Evolutionary conservation across 2,329 filamentous ascomycete genomes (phyloP), one percentile per base, ranked within the genome.

Genomic region (Chaetomium globosum): DNA sequence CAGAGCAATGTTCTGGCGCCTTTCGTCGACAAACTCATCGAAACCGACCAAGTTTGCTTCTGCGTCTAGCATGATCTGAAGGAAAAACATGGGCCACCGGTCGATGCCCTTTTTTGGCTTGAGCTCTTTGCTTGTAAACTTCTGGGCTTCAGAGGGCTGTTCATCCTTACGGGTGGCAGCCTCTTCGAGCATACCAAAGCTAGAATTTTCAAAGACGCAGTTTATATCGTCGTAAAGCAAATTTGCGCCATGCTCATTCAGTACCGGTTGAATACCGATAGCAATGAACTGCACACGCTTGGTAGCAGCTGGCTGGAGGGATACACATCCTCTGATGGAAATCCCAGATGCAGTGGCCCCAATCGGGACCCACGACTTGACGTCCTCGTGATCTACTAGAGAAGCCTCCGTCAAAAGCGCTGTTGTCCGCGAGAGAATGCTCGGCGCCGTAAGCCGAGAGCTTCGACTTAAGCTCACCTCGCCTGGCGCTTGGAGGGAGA

Each of bases 21-120:
- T 79, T 13, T 83, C 79, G 60, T 83, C 78, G 1, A 85, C 73
- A 13, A 82, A 63, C 21, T 77, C 75, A n/a, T 80, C 75, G 1
- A 72, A 66, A 12, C 64, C 59, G 21, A 54, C 55, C 61, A 26
- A 62, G 64, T 48, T n/a, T 21, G 61, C 33, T 9, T 36, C 36
- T 0, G 31, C 51, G 4, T 69, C 66, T 12, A 83, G 72, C 2
- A 81, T 78, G 43, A 97, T 84, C 31, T 86, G 86, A n/a, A 98
- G 78, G 71, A 88, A 90, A 72, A 97, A 98, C 88, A 94, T 94
- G 0, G 94, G 93, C 87, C 92, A 95, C 59, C 87, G 85, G 72
- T 97, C 92, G 10, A 93, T 80, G 0, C 87, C 83, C 73, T 91
- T 94, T 52, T 81, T 82, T 13, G 77, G 76, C 72, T 81, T 86